These are phyloP conservation scores for Lophiostoma macrostomum DNA, from an alignment of 495 filamentous ascomycete genomes.

Conservation along the genomic window DNA sequence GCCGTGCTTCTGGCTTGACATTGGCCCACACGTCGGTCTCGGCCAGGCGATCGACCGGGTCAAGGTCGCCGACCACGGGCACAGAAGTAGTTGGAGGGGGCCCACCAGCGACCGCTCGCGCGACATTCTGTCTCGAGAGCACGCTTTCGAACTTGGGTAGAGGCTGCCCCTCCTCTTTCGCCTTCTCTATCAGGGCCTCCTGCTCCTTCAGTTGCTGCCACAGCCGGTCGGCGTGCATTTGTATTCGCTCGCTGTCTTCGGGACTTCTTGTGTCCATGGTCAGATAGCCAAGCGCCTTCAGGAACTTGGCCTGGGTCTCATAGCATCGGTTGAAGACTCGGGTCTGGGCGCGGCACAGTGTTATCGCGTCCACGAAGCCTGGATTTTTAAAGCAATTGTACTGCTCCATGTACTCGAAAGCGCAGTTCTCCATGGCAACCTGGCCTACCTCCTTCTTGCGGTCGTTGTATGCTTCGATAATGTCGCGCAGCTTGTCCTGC, in stretches of 20 bases:
- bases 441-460: conserved; percentile 72
- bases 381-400: conserved; percentile 72
- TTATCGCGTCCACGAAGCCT: conserved; percentile 55
- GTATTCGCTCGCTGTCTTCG: conserved; percentile 80
- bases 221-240: conserved; percentile 89
- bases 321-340: conserved; percentile 74
- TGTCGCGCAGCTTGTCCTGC: conserved; percentile 67
- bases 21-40: conserved; percentile 24
- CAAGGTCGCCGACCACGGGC: too few species aligned
- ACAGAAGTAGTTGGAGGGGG: too few species aligned
- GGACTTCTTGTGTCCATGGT: conserved; percentile 57
- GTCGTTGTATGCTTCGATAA: conserved; percentile 80
- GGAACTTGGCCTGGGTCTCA: conserved; percentile 75
- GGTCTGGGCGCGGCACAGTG: conserved; percentile 72
- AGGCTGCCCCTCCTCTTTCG: conserved; percentile 46
- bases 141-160: conserved; percentile 33
- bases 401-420: conserved; percentile 73
- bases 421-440: conserved; percentile 91
- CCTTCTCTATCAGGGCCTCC: conserved; percentile 64
- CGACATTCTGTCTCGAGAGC: conserved; percentile 27
- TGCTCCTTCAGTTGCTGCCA: conserved; percentile 82
- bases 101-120: conserved; percentile 8
- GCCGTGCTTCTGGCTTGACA: conserved; percentile 26
- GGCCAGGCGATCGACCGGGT: neutral
- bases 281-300: conserved; percentile 90